Conservation (phyloP, 2,329 filamentous ascomycete genomes). For the Juglanconis oblonga region DNA sequence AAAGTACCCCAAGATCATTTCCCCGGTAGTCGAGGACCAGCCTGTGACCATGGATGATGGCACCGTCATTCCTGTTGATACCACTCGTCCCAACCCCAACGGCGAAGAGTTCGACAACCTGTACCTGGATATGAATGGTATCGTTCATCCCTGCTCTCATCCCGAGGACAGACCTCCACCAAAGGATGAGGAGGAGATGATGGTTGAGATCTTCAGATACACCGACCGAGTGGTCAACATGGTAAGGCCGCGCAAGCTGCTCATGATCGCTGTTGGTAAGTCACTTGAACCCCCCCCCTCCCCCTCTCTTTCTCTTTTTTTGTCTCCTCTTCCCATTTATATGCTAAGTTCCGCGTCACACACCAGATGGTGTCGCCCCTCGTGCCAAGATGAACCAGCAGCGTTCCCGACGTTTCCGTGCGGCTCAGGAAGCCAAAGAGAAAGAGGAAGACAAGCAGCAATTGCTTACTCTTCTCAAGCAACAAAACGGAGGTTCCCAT, state of each 20-base stretch:
- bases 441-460: slow-evolving; percentile 90
- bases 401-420: slow-evolving; percentile 89
- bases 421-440: slow-evolving; percentile 89
- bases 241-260: slow-evolving; percentile 90
- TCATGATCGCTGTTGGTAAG: slow-evolving; percentile 95
- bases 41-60: slow-evolving; percentile 79
- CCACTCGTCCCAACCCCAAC: slow-evolving; percentile 84
- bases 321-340: not conserved
- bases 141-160: slow-evolving; percentile 97
- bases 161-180: slow-evolving; percentile 90
- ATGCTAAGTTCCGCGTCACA: slow-evolving; percentile 25
- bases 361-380: slow-evolving; percentile 85
- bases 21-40: slow-evolving; percentile 81
- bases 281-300: slow-evolving; percentile 20
- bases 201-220: slow-evolving; percentile 96
- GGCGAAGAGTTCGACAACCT: slow-evolving; percentile 97
- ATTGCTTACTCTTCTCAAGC: slow-evolving; percentile 78
- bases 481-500: slow-evolving; percentile 66
- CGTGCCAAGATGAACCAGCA: slow-evolving; percentile 99
- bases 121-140: slow-evolving; percentile 99
- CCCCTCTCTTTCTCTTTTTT: not conserved
- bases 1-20: slow-evolving; percentile 98
- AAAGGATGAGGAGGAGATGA: slow-evolving; percentile 97
- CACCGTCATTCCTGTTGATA: slow-evolving; percentile 78
- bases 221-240: slow-evolving; percentile 99